Base-by-base conservation (phyloP, 768 basidiomycete genomes). In the Tulasnella sp. region DNA sequence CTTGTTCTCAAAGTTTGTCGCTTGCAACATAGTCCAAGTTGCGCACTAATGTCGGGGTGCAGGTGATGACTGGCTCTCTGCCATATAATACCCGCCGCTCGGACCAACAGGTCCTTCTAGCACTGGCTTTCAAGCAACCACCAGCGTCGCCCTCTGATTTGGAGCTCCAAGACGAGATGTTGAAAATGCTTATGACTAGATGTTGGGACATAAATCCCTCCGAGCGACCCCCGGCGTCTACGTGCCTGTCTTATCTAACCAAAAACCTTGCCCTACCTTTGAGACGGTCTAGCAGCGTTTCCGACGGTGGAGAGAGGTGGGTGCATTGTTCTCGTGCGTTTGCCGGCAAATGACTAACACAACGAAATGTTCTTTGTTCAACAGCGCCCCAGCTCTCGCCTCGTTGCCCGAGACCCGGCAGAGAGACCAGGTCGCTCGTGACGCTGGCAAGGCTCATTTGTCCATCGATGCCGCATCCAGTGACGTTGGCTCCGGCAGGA, bases 321-420 rank as follows among this genome's bases (percentile, higher is more conserved):
- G 69, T 45, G 69, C 69, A 71, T 39, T 39, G 42, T 71, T 38
- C 42, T 71, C 69, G n/a, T 39, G 42, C 37, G 22, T 52, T 37
- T 52, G 37, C 31, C 72, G 42, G 12, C 9, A 39, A 15, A 19
- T 73, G 22, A 36, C 31, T 73, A 19, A 52, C 52, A 45, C 72
- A 36, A 42, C 14, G 52, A 42, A n/a, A n/a, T n/a, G 6, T 3
- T 42, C 37, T 37, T 67, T 75, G 67, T 45, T 39, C 52, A 49
- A 58, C 52, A 49, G 73, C 31, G 58, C 34, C 36, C 75, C 75
- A 38, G 75, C 75, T 29, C 67, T 69, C 29, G 52, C 67, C 67
- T 69, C 75, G 38, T 67, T 76, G 25, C 40, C 70, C 7, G 75
- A 76, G 67, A 71, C 67, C 9, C 58, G 70, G 45, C 40, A 68